phyloP scores from a whole-genome alignment of 2,329 filamentous ascomycete species.

The Phoma sp. region DNA sequence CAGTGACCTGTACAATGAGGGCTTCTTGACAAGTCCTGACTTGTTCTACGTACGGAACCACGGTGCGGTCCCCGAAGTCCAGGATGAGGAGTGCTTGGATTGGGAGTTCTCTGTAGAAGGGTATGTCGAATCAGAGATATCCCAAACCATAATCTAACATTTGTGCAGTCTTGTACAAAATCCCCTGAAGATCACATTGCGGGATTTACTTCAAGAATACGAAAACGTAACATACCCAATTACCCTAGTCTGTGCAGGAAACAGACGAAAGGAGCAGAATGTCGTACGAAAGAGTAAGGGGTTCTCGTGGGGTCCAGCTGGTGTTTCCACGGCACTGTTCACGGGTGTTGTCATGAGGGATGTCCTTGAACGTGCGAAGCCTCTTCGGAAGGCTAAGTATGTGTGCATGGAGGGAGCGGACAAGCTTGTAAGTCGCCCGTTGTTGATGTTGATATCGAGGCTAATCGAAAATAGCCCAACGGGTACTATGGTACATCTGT shows the following conservation, averaged over 20 bases:
- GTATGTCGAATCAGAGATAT: constrained; percentile 27
- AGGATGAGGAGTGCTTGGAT: constrained; percentile 72
- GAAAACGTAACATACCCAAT: constrained; percentile 85
- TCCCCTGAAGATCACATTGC: constrained; percentile 73
- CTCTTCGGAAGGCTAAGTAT: constrained; percentile 74
- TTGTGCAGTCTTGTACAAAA: constrained; percentile 71
- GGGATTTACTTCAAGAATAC: constrained; percentile 74
- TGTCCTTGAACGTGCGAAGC: constrained; percentile 71
- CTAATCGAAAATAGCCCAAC: constrained; percentile 66
- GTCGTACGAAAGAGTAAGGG: constrained; percentile 88
- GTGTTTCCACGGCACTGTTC: constrained; percentile 85
- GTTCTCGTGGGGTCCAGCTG: constrained; percentile 91
- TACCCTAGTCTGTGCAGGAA: constrained; percentile 90
- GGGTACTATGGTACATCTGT: constrained; percentile 88
- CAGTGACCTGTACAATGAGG: constrained; percentile 76
- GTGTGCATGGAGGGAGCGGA: constrained; percentile 93
- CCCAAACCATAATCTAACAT: not conserved
- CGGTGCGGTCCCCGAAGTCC: constrained; percentile 78
- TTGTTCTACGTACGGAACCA: constrained; percentile 94
- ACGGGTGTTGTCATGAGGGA: constrained; percentile 81
- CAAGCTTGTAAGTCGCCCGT: constrained; percentile 61
- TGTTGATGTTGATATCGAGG: not conserved
- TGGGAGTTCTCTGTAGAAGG: constrained; percentile 89
- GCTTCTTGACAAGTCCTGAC: constrained; percentile 85
- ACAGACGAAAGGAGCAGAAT: constrained; percentile 92